These are phyloP conservation scores for Colletotrichum musae DNA, from an alignment of 2,329 filamentous ascomycete species.

Conservation along the genomic window DNA sequence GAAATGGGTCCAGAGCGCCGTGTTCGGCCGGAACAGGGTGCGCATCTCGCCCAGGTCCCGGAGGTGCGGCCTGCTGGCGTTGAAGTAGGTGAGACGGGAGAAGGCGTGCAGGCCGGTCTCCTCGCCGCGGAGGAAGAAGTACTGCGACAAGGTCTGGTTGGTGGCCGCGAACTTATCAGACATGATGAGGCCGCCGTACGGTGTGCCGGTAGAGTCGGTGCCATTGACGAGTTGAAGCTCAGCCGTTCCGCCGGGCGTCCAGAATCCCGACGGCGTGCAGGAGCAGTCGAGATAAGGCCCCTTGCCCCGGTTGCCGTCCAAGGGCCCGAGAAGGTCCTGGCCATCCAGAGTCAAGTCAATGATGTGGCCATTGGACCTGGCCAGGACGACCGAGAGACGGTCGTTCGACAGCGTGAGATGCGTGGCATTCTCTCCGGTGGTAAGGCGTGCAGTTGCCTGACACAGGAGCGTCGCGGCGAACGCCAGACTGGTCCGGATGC, in stretches of 20 bases:
- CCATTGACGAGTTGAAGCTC: slow-evolving; percentile 62
- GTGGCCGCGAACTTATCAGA: slow-evolving; percentile 71
- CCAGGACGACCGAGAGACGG: slow-evolving; percentile 53
- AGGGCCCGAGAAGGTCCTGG: slow-evolving; percentile 64
- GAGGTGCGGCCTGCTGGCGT: slow-evolving; percentile 68
- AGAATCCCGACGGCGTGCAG: slow-evolving; percentile 71
- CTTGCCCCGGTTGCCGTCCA: slow-evolving; percentile 55
- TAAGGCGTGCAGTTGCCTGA: slow-evolving; percentile 2
- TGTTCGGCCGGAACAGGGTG: slow-evolving; percentile 73
- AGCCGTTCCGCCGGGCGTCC: slow-evolving; percentile 69
- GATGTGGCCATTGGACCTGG: slow-evolving; percentile 54
- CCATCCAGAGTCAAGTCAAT: slow-evolving; percentile 53
- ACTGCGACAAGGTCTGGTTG: slow-evolving; percentile 73
- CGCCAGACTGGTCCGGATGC: not conserved
- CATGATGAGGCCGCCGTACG: slow-evolving; percentile 72
- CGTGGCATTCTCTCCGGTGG: slow-evolving; percentile 47
- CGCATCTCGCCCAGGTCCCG: slow-evolving; percentile 73
- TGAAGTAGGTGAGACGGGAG: slow-evolving; percentile 72
- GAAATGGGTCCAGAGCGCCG: slow-evolving; percentile 73
- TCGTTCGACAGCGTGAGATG: slow-evolving; percentile 54
- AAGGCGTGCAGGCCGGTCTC: slow-evolving; percentile 76
- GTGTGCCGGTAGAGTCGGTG: slow-evolving; percentile 61
- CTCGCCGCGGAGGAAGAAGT: slow-evolving; percentile 74
- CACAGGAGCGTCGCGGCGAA: not conserved
- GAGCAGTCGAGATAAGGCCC: slow-evolving; percentile 76